Evolutionary conservation across 2,329 filamentous ascomycete species (phyloP).

Genomic region (Penicillium hordei): DNA sequence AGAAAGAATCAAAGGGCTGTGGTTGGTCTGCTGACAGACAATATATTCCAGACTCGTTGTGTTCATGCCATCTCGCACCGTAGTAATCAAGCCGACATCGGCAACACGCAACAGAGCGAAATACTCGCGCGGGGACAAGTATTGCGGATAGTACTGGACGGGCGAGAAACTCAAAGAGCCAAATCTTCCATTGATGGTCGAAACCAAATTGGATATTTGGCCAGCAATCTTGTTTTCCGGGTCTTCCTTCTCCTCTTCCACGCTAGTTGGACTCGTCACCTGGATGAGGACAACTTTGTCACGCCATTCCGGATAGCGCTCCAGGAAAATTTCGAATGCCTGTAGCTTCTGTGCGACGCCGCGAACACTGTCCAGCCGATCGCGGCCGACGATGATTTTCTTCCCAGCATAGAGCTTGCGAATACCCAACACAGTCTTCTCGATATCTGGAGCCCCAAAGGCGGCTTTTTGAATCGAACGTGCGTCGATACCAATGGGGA

Average conservation of each 20-base stretch:
- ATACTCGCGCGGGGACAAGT: constrained; percentile 85
- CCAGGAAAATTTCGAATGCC: constrained; percentile 89
- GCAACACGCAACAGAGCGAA: constrained; percentile 88
- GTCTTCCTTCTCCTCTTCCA: constrained; percentile 75
- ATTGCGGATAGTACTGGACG: constrained; percentile 92
- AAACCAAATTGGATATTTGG: constrained; percentile 86
- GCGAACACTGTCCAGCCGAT: constrained; percentile 87
- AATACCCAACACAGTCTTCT: constrained; percentile 70
- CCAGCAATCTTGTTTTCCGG: constrained; percentile 77
- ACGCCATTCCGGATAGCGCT: constrained; percentile 86
- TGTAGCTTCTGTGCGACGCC: constrained; percentile 95
- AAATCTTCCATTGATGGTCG: constrained; percentile 86
- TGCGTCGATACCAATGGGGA: constrained; percentile 94
- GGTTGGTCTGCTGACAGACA: constrained; percentile 81
- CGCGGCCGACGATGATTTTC: constrained; percentile 91
- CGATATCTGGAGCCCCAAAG: constrained; percentile 67
- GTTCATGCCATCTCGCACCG: constrained; percentile 96
- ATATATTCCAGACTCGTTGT: constrained; percentile 95
- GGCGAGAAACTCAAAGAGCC: constrained; percentile 86
- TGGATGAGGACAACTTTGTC: constrained; percentile 92
- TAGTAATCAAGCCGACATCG: constrained; percentile 91
- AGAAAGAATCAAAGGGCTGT: constrained; percentile 87
- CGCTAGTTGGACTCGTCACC: constrained; percentile 82
- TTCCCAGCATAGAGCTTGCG: constrained; percentile 79
- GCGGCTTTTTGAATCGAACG: constrained; percentile 72